These are phyloP conservation scores for Prosopis cineraria DNA, from an alignment of 306 rosid species.

Conservation along the genomic window DNA sequence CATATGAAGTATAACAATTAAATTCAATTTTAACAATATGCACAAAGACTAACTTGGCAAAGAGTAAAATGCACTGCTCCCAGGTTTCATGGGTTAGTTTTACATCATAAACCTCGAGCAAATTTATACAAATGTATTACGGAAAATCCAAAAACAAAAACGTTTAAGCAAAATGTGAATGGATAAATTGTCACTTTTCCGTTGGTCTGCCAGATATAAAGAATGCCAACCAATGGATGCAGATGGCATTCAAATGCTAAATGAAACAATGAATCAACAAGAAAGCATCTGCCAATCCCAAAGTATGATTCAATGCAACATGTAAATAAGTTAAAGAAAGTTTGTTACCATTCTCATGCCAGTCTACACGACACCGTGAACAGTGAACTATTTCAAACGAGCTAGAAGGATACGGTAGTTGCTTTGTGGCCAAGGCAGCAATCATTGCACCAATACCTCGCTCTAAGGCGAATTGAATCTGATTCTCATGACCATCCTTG, in stretches of 20 bases:
- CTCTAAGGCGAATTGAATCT: constrained; percentile 94
- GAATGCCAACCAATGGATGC: constrained; percentile 1
- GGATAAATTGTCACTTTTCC: not conserved
- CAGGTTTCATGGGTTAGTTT: not conserved
- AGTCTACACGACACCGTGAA: constrained; percentile 90
- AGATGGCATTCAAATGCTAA: not conserved
- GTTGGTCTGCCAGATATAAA: constrained; percentile 17
- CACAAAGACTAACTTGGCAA: not conserved
- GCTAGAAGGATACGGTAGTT: constrained; percentile 77
- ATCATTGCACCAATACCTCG: constrained; percentile 92
- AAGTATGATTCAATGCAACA: constrained; percentile 6
- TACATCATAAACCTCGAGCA: not conserved
- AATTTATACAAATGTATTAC: not conserved
- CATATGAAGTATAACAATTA: not conserved
- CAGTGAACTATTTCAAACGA: constrained; percentile 98
- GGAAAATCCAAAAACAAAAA: constrained; percentile 6
- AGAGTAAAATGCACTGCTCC: constrained; percentile 5
- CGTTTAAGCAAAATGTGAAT: not conserved
- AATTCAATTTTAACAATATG: constrained; percentile 15
- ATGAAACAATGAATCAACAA: constrained; percentile 1
- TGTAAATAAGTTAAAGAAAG: constrained; percentile 27
- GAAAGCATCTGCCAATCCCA: constrained; percentile 10
- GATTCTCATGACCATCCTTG: constrained; percentile 94
- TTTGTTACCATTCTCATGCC: constrained; percentile 77
- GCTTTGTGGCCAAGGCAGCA: constrained; percentile 85